Evolutionary conservation across 148 eudicot species (phyloP).

Genomic region (Fagopyrum esculentum): DNA sequence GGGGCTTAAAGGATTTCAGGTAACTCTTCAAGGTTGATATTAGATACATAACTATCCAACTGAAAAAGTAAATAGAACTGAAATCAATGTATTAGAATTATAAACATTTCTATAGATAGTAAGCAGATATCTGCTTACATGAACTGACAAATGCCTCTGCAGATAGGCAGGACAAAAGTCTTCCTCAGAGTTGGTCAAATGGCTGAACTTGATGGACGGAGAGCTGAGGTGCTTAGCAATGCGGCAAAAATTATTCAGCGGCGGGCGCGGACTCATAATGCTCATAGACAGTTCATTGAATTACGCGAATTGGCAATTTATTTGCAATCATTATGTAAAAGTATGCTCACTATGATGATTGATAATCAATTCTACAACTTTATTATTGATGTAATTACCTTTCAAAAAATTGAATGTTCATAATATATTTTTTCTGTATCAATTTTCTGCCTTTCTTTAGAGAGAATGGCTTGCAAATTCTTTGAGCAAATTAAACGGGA

Average conservation of each 20-base stretch:
- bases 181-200: slow-evolving; percentile 98
- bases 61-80: no score
- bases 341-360: slow-evolving; percentile 29
- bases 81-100: no score
- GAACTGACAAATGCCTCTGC: slow-evolving; percentile 21
- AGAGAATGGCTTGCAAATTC: slow-evolving; percentile 52
- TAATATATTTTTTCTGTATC: background rate
- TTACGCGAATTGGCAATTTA: slow-evolving; percentile 47
- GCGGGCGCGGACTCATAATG: slow-evolving; percentile 65
- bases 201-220: slow-evolving; percentile 95
- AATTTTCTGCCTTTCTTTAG: slow-evolving; percentile 30
- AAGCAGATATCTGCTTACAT: background rate
- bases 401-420: background rate
- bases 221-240: slow-evolving; percentile 72
- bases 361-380: background rate
- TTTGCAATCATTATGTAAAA: slow-evolving; percentile 62
- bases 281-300: slow-evolving; percentile 62
- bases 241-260: slow-evolving; percentile 87
- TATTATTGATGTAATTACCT: background rate
- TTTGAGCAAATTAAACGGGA: slow-evolving; percentile 52
- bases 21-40: slow-evolving; percentile 17
- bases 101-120: background rate
- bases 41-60: background rate
- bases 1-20: slow-evolving; percentile 89
- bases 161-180: slow-evolving; percentile 92